Evolutionary conservation across 2,329 filamentous ascomycete species (phyloP), one percentile per base, ranked within the genome.

Genomic region (Simplicillium aogashimaense): DNA sequence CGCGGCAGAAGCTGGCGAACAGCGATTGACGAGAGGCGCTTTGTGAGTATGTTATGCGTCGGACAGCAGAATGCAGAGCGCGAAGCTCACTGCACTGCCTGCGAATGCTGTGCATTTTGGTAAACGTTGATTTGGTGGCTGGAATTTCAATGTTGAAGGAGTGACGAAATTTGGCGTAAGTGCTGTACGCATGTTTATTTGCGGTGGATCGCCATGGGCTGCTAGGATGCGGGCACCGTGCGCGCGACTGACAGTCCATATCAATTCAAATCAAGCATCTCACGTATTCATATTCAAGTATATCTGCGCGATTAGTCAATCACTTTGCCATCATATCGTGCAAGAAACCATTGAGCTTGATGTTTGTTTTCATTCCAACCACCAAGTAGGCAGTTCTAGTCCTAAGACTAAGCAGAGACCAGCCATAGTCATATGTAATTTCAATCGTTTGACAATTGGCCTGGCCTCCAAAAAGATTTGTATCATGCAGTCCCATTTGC

Each of bases 401-500:
- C 61, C 51, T 57, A 58, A 57, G 20, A 25, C 20, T 25, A 25
- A 63, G 67, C 65, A 60, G 63, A 60, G 59, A 61, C 61, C 59
- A 59, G 59, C 61, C 20, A 25, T 25, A 5, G 20, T 25, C 20
- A 25, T 25, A 25, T 25, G 53, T 53, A 50, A 50, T 45, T 50
- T 48, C 52, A 45, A 47, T 50, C 47, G 20, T 53, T 32, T 32
- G 30, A n/a, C 12, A 56, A 57, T 48, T 46, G 18, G 53, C 51
- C 53, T 46, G 45, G 45, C 50, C 52, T 48, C 50, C 51, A 25
- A 25, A 45, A 57, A n/a, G n/a, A n/a, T n/a, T n/a, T 64, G 59
- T 64, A 65, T 67, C 66, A 68, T 69, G 63, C 61, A 66, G 61
- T 64, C 66, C 63, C 48, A 56, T 57, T 64, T 63, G 60, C 60